Evolutionary conservation across 768 basidiomycete genomes (phyloP).

Genomic region (Leccinum subtestaceum): DNA sequence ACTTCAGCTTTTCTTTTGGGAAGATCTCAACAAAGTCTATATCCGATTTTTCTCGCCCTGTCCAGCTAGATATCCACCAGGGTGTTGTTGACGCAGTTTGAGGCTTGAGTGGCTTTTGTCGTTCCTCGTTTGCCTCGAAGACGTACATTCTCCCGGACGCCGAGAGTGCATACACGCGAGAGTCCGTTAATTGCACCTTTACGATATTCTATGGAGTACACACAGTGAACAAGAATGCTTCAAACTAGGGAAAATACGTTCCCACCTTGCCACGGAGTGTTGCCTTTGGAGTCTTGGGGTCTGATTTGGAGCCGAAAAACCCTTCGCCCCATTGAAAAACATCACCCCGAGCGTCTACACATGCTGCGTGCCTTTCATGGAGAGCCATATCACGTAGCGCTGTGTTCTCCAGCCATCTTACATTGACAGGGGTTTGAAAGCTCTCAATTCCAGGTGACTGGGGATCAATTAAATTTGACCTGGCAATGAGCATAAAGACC

Average conservation of each 20-base stretch:
- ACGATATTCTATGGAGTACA: constrained; percentile 56
- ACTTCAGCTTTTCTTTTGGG: constrained; percentile 50
- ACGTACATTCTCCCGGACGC: constrained; percentile 73
- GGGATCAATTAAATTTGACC: constrained; percentile 46
- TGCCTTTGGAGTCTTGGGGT: constrained; percentile 40
- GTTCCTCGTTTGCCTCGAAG: constrained; percentile 49
- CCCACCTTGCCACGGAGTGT: constrained; percentile 67
- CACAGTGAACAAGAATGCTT: neutral
- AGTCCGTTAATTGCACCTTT: constrained; percentile 55
- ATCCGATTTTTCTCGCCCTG: constrained; percentile 47
- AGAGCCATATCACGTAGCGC: constrained; percentile 73
- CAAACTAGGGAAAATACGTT: neutral
- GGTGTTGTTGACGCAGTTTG: constrained; percentile 44
- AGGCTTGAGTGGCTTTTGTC: constrained; percentile 43
- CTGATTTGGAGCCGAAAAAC: constrained; percentile 42
- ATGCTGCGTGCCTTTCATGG: constrained; percentile 65
- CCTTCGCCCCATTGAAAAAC: constrained; percentile 83
- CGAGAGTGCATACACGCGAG: constrained; percentile 75
- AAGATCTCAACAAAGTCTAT: constrained; percentile 61
- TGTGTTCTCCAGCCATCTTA: constrained; percentile 59
- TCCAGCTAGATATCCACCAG: constrained; percentile 64
- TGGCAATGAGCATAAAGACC: constrained; percentile 23
- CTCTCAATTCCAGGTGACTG: constrained; percentile 36
- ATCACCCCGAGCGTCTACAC: constrained; percentile 76
- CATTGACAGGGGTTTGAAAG: constrained; percentile 50